Percentiles rank a stretch among this genome's conserved stretches.
Conservation (phyloP, 345 rosid genomes). For the Citrus hindsii region DNA sequence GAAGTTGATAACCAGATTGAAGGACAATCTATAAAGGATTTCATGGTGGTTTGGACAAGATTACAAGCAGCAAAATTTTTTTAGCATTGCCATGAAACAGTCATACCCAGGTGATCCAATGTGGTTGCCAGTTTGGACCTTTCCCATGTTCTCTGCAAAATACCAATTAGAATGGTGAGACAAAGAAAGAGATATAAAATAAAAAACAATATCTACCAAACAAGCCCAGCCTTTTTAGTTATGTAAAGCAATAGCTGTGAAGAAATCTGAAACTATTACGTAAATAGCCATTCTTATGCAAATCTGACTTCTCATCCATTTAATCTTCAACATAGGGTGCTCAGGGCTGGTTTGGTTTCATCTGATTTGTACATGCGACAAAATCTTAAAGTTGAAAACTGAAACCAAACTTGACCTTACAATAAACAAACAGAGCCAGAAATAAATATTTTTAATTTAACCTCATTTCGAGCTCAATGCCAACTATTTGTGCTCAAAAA, state of each 20-base stretch:
- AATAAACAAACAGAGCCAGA: background rate
- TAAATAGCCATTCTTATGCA: background rate
- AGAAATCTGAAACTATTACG: background rate
- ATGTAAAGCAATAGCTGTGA: background rate
- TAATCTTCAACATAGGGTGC: background rate
- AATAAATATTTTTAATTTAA: background rate
- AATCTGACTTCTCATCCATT: background rate
- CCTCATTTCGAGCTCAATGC: background rate
- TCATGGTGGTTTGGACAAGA: background rate
- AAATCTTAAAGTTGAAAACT: background rate
- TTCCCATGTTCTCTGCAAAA: conserved; percentile 93
- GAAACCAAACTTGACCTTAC: background rate
- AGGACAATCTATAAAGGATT: background rate
- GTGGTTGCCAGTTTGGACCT: conserved; percentile 81
- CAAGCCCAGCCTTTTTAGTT: background rate
- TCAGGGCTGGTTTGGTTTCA: background rate
- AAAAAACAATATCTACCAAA: background rate
- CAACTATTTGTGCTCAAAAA: background rate
- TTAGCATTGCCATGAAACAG: background rate
- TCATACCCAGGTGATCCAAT: conserved; percentile 81
- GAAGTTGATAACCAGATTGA: background rate
- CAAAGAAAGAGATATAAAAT: background rate
- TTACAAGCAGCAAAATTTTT: background rate
- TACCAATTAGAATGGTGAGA: conserved; percentile 16
- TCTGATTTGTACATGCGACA: background rate